Base-by-base conservation (phyloP, 2,329 filamentous ascomycete genomes). In the Fusarium zealandicum region DNA sequence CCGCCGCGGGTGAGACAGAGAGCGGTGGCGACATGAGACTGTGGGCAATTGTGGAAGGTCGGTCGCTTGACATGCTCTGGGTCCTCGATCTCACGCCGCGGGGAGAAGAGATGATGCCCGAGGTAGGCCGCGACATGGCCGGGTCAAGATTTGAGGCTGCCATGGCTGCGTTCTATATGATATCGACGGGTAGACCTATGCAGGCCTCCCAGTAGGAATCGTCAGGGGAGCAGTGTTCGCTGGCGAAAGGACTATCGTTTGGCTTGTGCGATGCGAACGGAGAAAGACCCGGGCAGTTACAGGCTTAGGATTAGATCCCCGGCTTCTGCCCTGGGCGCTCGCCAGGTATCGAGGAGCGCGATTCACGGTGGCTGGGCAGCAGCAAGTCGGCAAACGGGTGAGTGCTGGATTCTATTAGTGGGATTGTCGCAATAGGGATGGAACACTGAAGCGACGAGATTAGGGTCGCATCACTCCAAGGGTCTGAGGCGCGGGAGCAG, bases 1-100 rank as follows among this genome's bases (percentile, higher is more conserved):
- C 90, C 25, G 95, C 88, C 62, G 89, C 80, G 9, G 93, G 95
- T 38, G 87, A 87, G 52, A 93, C 82, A 42, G 79, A 78, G 28
- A 83, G 72, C 14, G 91, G 89, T 45, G 90, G 89, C 39, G 86
- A 84, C 72, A 85, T 80, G 42, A 89, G 75, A 67, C 82, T 82
- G 68, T 80, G 77, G 72, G 75, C 78, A 67, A 82, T 77, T 58
- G 82, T 79, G 6, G 88, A 90, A 18, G 87, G 84, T 55, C 84
- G 78, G 72, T 91, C 89, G 77, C 88, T 90, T 56, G 86, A 90
- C 60, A 89, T 81, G 73, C 88, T 90, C 61, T 82, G 82, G 12
- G 81, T 80, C 65, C 83, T 77, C 30, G 83, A 83, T 63, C 74
- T 71, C 56, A 70, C 66, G 37, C 67, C 69, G 45, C 72, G 69